Base-by-base conservation (phyloP, 2,329 filamentous ascomycete species). In the Cladosporium velox region DNA sequence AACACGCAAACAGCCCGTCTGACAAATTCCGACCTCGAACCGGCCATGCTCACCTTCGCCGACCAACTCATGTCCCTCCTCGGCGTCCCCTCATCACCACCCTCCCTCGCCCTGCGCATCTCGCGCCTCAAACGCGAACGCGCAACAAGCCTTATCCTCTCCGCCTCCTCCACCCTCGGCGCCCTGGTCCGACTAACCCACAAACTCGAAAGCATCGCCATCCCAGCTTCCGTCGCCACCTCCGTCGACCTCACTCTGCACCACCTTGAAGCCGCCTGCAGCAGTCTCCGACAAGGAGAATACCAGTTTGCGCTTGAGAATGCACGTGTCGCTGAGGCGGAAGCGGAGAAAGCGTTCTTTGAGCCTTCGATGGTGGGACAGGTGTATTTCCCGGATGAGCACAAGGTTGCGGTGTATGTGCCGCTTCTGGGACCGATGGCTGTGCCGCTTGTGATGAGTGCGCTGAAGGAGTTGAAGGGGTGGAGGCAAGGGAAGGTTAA, bases 281-380 rank as follows among this genome's bases (percentile, higher is more conserved):
- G 88, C 28, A 87, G 87, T 63, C 83, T 98, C 2, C 82, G 81
- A 30, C 81, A 84, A 30, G 87, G 87, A 2, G 80, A 81, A 3
- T 90, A 88, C 71, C 85, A 88, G 32, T 78, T 79, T 7, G 93
- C 93, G 0, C 81, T 99, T 47, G 86, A 89, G 68, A 89, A 94
- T 76, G 94, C 94, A 0, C 87, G 91, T 11, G 87, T 92, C 57
- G 95, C 95, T 6, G 93, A 97, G 78, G 86, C 87, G 2, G 92
- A 96, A 75, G 94, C 93, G 0, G 95, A 99, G 77, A 88, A 90
- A 67, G 94, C 94, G 0, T 99, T 99, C 79, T 99, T 99, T 72
- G 95, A 99, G 79, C 96, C 96, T 80, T 96, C 91, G 75, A 99
- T 99, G 95, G 95, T 99, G 14, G 95, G 93, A 0, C 95, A 98